Percentiles rank a stretch among this genome's conserved stretches.
Conservation (phyloP, 495 filamentous ascomycete genomes). For the Penicillium nucicola region DNA sequence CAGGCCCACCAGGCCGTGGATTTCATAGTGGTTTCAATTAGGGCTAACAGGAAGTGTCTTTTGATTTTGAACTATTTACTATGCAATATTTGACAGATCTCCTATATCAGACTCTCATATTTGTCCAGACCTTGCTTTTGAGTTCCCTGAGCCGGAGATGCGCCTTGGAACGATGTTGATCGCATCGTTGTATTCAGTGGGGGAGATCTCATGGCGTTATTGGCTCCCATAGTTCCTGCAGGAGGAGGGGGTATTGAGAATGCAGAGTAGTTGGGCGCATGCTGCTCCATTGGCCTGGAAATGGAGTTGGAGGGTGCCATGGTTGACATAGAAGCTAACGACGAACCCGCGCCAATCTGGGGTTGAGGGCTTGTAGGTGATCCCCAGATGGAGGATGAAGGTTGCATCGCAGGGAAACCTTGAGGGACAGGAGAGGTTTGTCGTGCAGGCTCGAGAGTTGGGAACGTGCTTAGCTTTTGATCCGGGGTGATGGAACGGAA, state of each 20-base stretch:
- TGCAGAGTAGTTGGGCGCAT: slow-evolving; percentile 35
- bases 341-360: slow-evolving; percentile 18
- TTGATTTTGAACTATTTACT: slow-evolving; percentile 1
- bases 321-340: slow-evolving; percentile 25
- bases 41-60: too few species aligned
- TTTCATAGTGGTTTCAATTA: too few species aligned
- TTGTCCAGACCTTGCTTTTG: slow-evolving; percentile 65
- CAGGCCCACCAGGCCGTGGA: background rate
- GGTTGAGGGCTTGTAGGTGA: slow-evolving; percentile 10
- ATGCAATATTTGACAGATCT: background rate
- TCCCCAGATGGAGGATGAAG: slow-evolving; percentile 30
- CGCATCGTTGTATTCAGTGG: slow-evolving; percentile 18
- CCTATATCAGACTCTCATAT: slow-evolving; percentile 74
- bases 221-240: slow-evolving; percentile 11
- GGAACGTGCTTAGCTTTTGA: slow-evolving; percentile 45
- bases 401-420: slow-evolving; percentile 33
- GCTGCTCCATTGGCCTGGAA: slow-evolving; percentile 19
- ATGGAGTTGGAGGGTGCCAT: slow-evolving; percentile 22
- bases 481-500: slow-evolving; percentile 54
- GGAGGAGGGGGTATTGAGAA: slow-evolving; percentile 50
- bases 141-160: slow-evolving; percentile 17
- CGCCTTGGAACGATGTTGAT: slow-evolving; percentile 15
- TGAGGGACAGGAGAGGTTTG: slow-evolving; percentile 27
- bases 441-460: slow-evolving; percentile 44
- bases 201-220: slow-evolving; percentile 14